Percentiles rank a stretch among this genome's conserved stretches.
Conservation (phyloP, 2,329 filamentous ascomycete species). For the Plenodomus tracheiphilus region DNA sequence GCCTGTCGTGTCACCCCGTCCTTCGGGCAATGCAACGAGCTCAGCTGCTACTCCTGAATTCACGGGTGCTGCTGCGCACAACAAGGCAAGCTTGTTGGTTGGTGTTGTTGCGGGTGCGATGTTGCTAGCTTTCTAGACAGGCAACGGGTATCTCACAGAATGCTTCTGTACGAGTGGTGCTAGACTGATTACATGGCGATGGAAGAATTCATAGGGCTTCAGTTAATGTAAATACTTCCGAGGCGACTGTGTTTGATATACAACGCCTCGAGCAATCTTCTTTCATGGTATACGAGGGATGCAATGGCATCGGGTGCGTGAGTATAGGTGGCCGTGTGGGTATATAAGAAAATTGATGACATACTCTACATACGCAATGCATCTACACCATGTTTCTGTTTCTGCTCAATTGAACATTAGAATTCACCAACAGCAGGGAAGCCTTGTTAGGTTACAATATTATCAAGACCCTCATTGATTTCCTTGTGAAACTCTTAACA, state of each 20-base stretch:
- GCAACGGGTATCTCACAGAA: too few relatives aligned
- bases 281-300: neutral
- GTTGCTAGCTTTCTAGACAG: conserved; percentile 29
- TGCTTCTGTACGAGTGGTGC: too few relatives aligned
- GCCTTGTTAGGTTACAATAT: too few relatives aligned
- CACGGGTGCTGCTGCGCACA: conserved; percentile 31
- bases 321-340: too few relatives aligned
- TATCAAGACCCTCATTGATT: too few relatives aligned
- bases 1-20: conserved; percentile 5
- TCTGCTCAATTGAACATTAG: too few relatives aligned
- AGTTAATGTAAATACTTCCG: neutral
- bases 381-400: too few relatives aligned
- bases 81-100: conserved; percentile 26
- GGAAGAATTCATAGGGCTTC: neutral
- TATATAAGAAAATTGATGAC: neutral
- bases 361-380: too few relatives aligned
- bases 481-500: too few relatives aligned
- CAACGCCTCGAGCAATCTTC: neutral
- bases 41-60: conserved; percentile 27
- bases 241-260: neutral
- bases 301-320: too few relatives aligned
- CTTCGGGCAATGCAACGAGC: conserved; percentile 24
- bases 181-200: too few relatives aligned
- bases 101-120: conserved; percentile 26
- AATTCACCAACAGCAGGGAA: too few relatives aligned